phyloP scores from a whole-genome alignment of 2,329 filamentous ascomycete genomes.

The Clarireedia homoeocarpa region DNA sequence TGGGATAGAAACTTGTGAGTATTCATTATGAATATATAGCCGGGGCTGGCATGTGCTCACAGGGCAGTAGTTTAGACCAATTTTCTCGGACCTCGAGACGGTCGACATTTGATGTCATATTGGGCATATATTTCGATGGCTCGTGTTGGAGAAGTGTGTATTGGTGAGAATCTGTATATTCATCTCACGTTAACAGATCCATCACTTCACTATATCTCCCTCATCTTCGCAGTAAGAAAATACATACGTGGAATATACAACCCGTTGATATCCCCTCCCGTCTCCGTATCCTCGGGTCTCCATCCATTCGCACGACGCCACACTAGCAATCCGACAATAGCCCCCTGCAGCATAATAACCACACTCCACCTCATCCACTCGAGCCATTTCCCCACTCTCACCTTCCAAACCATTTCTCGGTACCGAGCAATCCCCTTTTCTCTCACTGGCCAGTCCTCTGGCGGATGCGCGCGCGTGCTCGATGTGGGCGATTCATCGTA shows the following conservation, averaged over 20 bases:
- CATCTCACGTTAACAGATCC: not conserved
- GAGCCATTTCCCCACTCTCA: conserved; percentile 4
- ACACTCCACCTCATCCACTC: conserved; percentile 26
- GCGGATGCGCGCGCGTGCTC: not conserved
- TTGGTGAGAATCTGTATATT: conserved; percentile 18
- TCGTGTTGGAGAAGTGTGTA: conserved; percentile 27
- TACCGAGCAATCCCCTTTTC: not conserved
- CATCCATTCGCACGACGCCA: conserved; percentile 9
- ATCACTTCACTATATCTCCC: not conserved
- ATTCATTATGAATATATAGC: too few species aligned
- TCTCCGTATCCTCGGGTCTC: conserved; percentile 22
- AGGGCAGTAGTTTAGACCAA: conserved; percentile 30
- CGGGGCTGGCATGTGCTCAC: conserved; percentile 11
- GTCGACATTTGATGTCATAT: conserved; percentile 27
- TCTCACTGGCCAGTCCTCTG: not conserved
- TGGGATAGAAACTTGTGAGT: not conserved
- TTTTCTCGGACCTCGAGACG: conserved; percentile 27
- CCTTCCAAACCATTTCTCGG: not conserved
- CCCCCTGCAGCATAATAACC: conserved; percentile 22
- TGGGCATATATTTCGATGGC: conserved; percentile 27
- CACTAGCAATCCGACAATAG: conserved; percentile 25
- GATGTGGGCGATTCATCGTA: too few species aligned
- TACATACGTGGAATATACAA: conserved; percentile 27
- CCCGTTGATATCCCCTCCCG: conserved; percentile 30
- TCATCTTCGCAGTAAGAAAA: not conserved